These are phyloP conservation scores for Tuber aestivum DNA, from an alignment of 495 filamentous ascomycete genomes.

Conservation along the genomic window DNA sequence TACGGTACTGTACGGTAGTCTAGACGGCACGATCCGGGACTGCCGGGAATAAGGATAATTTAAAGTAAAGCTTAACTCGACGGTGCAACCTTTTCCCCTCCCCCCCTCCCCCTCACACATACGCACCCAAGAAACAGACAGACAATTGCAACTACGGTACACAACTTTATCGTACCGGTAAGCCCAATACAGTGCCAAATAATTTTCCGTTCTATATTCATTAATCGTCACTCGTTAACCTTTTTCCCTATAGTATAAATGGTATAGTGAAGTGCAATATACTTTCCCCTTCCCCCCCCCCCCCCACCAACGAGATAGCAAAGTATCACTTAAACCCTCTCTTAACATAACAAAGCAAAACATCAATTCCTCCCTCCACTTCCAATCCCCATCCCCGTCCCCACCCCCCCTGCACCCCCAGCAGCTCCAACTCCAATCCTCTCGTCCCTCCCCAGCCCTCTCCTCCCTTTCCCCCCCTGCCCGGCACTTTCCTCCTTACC, in stretches of 20 bases:
- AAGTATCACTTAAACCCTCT: too few species aligned
- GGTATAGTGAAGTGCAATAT: too few species aligned
- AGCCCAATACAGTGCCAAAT: not conserved
- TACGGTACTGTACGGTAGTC: too few species aligned
- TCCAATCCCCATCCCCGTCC: not conserved
- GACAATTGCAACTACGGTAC: not conserved
- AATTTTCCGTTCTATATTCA: not conserved
- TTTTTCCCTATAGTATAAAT: not conserved
- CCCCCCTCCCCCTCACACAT: too few species aligned
- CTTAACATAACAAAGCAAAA: not conserved
- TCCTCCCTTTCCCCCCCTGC: slow-evolving; percentile 20
- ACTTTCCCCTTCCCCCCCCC: not conserved
- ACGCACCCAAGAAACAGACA: not conserved
- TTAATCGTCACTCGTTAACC: not conserved
- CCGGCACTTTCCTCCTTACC: slow-evolving; percentile 18
- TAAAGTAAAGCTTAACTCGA: not conserved
- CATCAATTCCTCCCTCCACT: not conserved
- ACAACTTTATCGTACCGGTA: not conserved
- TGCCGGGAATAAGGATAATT: not conserved
- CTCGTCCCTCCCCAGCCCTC: slow-evolving; percentile 24
- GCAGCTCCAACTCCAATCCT: slow-evolving; percentile 28
- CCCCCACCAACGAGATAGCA: not conserved
- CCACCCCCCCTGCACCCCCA: slow-evolving; percentile 12
- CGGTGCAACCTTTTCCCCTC: not conserved
- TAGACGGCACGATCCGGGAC: not conserved